Evolutionary conservation across 2,329 filamentous ascomycete genomes (phyloP), one percentile per base, ranked within the genome.

Genomic region (Pseudogymnoascus sp.): DNA sequence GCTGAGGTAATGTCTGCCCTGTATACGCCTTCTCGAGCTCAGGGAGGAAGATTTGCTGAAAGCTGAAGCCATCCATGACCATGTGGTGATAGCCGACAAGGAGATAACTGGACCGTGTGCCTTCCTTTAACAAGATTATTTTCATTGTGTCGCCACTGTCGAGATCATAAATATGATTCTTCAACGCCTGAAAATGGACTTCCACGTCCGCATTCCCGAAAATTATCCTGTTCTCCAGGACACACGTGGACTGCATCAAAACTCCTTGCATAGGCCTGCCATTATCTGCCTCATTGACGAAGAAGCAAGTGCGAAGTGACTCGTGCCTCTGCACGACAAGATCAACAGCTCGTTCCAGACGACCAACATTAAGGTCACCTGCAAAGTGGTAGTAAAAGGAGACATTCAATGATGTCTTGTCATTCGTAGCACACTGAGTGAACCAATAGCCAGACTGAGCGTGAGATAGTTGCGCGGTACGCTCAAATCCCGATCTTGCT

Each of bases 371-470:
- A 0, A 81, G 37, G 2, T 55, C 60, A 0, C 79, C 78, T 0
- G 40, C 67, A 2, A 80, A 45, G 1, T 70, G 63, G 61, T 72
- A 69, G 0, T 59, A 67, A 1, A 71, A 65, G 0, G 75, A 72
- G 31, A 75, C 70, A 64, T 82, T 82, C 64, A 73, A 76, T 1
- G 75, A 73, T 0, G 73, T 76, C 5, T 70, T 69, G 52, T 80
- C 73, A 5, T 76, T 63, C 2, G 78, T 21, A 2, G 69, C 69
- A 4, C 68, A 62, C 3, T 65, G 63, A 0, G 76, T 63, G 62
- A 78, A 77, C 76, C 76, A 81, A 64, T 80, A 76, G 0, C 76
- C 68, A 0, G 73, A 70, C 65, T 80, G 78, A 6, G 68, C 73
- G n/a, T 71, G 71, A 2, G 78, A 78, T 63, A 79, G 28, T 31